Evolutionary conservation across 306 rosid genomes (phyloP), one percentile per base, ranked within the genome.

Genomic region (Rubus parviflorus): DNA sequence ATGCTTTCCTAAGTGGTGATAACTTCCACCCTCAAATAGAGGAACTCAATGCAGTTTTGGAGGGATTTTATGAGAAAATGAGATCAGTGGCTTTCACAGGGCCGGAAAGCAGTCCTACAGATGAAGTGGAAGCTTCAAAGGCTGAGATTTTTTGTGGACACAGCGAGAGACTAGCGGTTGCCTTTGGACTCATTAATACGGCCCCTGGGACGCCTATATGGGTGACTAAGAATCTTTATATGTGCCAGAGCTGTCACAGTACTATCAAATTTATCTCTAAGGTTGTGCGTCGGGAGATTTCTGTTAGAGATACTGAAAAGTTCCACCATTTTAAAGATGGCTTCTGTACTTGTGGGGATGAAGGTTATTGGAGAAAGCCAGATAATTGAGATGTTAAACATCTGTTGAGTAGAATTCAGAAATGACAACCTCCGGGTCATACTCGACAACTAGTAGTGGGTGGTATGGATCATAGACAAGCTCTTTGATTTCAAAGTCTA

Each of bases 291-390:
- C 80, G 98, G 83, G 97, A 94, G 76, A 94, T 94, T 73, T 90
- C 85, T 11, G 91, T 94, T 0, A 84, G 97, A 83, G 93, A 94
- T 76, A 86, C 91, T 0, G 96, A 90, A 75, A 89, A 73, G 78
- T 92, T 90, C 78, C 98, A 94, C 87, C 92, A 85, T 86, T 94
- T 94, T 86, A 94, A 88, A 81, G 96, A 94, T 72, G 98, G 97
- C 19, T 53, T 86, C 57, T 94, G 97, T 82, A 86, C 97, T 40
- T 94, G 98, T 88, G 88, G 85, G 80, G 97, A 90, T 79, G 90
- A 89, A 71, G 97, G 89, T 45, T 89, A 94, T 56, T 68, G 77
- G 81, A 76, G 77, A 49, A 70, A 70, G 58, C 73, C 67, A 56
- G 79, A 76, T 70, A 77, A 83, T n/a, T 19, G 49, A 72, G 74